phyloP scores from a whole-genome alignment of 2,329 filamentous ascomycete genomes.

The Trichoderma sp. region DNA sequence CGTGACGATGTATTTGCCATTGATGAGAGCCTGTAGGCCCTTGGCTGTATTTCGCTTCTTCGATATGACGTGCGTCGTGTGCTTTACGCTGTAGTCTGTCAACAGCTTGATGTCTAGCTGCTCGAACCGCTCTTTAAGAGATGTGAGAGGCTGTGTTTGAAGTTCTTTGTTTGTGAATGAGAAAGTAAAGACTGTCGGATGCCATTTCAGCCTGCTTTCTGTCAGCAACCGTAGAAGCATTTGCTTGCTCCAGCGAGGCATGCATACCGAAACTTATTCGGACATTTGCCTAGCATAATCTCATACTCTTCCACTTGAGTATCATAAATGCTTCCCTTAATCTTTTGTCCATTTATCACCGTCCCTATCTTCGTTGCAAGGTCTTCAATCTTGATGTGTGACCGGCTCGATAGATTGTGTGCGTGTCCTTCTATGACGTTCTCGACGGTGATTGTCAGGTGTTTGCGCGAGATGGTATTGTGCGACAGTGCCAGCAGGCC shows the following conservation, averaged over 20 bases:
- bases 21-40: constrained; percentile 80
- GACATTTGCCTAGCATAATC: constrained; percentile 70
- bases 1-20: constrained; percentile 74
- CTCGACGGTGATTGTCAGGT: constrained; percentile 74
- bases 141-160: constrained; percentile 61
- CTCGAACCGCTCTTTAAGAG: constrained; percentile 66
- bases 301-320: constrained; percentile 53
- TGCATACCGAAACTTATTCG: constrained; percentile 56
- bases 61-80: constrained; percentile 84
- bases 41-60: constrained; percentile 88
- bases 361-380: constrained; percentile 83
- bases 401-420: constrained; percentile 61
- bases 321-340: constrained; percentile 59
- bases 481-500: constrained; percentile 69
- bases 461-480: constrained; percentile 83
- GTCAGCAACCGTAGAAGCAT: constrained; percentile 19
- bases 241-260: neutral
- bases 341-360: constrained; percentile 66
- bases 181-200: constrained; percentile 76
- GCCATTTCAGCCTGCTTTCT: constrained; percentile 67
- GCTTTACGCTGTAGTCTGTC: constrained; percentile 63
- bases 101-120: constrained; percentile 85
- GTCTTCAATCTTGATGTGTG: constrained; percentile 72
- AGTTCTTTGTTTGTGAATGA: constrained; percentile 66
- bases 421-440: constrained; percentile 64